Conservation (phyloP, 2,329 filamentous ascomycete species). For the Aurifilum marmelostoma region DNA sequence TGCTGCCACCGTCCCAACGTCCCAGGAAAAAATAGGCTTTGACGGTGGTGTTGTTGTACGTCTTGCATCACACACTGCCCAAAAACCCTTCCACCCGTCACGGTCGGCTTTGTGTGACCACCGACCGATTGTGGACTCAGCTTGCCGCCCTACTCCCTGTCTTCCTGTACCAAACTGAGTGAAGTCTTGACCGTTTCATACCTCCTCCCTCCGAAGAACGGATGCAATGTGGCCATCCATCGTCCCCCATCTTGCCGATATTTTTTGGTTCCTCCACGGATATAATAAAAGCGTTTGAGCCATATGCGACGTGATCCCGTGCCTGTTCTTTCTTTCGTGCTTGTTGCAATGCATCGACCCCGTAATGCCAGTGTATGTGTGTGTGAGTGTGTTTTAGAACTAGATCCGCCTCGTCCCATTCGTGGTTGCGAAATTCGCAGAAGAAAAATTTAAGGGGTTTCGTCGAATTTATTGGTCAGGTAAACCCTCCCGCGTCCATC, state of each 20-base stretch:
- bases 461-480: neutral
- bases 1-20: neutral
- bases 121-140: neutral
- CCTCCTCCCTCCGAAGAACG: neutral
- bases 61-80: neutral
- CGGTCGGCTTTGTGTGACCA: neutral
- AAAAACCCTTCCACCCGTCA: neutral
- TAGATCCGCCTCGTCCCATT: neutral
- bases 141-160: too few species aligned
- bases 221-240: neutral
- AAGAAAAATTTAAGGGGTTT: neutral
- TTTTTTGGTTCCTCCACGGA: neutral
- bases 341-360: constrained; percentile 11
- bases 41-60: neutral
- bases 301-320: constrained; percentile 1
- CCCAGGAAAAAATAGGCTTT: neutral
- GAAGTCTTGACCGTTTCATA: neutral
- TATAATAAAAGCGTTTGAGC: neutral
- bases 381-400: neutral
- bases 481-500: neutral
- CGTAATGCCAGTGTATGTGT: constrained; percentile 6
- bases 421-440: neutral
- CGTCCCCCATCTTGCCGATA: neutral
- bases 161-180: neutral
- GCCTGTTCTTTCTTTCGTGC: neutral